Evolutionary conservation across 2,329 filamentous ascomycete species (phyloP).

Genomic region (Colletotrichum sp.): DNA sequence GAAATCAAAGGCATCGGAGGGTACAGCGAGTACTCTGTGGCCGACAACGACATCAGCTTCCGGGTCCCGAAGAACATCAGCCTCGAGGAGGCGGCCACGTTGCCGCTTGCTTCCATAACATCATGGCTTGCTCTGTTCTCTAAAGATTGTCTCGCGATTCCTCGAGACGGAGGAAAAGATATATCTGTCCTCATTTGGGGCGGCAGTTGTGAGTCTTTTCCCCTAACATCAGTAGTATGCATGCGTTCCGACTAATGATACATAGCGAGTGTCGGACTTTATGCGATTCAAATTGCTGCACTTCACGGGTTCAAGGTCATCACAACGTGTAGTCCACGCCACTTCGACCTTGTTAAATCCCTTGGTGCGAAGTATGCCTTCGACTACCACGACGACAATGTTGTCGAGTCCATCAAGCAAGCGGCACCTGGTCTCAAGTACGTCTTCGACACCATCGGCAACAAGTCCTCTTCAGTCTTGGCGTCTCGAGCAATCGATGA

Average conservation of each 20-base stretch:
- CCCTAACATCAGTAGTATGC: accelerated
- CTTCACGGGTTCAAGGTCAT: slow-evolving; percentile 35
- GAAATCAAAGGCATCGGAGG: slow-evolving; percentile 37
- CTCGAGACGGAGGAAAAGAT: slow-evolving; percentile 13
- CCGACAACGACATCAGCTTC: slow-evolving; percentile 45
- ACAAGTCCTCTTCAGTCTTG: slow-evolving; percentile 33
- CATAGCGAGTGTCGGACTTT: slow-evolving; percentile 41
- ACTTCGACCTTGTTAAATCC: slow-evolving; percentile 34
- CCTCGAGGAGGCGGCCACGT: slow-evolving; percentile 35
- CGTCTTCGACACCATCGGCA: slow-evolving; percentile 49
- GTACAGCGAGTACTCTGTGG: slow-evolving; percentile 42
- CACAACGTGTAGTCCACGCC: slow-evolving; percentile 37
- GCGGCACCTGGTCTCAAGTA: slow-evolving; percentile 36
- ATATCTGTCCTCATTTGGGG: slow-evolving; percentile 44
- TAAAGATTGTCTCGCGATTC: slow-evolving; percentile 37
- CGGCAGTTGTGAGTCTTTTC: slow-evolving; percentile 40
- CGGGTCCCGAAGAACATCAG: slow-evolving; percentile 35
- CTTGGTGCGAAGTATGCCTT: slow-evolving; percentile 39
- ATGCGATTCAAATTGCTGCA: slow-evolving; percentile 38
- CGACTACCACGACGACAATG: slow-evolving; percentile 42
- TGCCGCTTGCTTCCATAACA: slow-evolving; percentile 43
- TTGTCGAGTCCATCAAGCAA: slow-evolving; percentile 37
- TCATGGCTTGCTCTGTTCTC: slow-evolving; percentile 44
- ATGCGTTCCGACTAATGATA: neutral
- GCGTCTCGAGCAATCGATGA: slow-evolving; percentile 33